These are phyloP conservation scores for Starmera caribaea DNA, from an alignment of 805 yeast species.

Conservation along the genomic window DNA sequence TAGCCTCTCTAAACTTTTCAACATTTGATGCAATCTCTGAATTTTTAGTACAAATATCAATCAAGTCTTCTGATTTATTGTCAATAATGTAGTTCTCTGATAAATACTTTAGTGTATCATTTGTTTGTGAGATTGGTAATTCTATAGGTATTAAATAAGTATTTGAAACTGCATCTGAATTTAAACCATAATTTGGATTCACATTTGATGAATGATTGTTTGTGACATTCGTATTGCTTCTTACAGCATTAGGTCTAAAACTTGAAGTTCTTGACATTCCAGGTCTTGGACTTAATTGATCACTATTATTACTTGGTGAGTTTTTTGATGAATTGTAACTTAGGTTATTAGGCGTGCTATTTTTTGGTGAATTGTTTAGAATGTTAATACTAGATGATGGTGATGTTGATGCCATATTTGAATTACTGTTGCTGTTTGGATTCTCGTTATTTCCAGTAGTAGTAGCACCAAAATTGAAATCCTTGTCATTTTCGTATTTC, in stretches of 20 bases:
- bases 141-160: conserved; percentile 13
- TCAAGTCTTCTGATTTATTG: conserved; percentile 35
- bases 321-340: background rate
- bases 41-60: conserved; percentile 43
- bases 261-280: conserved; percentile 15
- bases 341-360: background rate
- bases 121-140: conserved; percentile 14
- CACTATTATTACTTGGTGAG: background rate
- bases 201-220: conserved; percentile 3
- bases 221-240: conserved; percentile 6
- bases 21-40: conserved; percentile 46
- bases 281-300: conserved; percentile 13
- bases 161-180: conserved; percentile 6
- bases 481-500: conserved; percentile 28
- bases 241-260: conserved; percentile 9
- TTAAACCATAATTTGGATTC: conserved; percentile 7
- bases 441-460: background rate
- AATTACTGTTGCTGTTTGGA: background rate
- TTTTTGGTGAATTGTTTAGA: background rate
- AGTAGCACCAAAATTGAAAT: background rate
- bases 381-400: conserved; percentile 3
- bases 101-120: conserved; percentile 33
- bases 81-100: conserved; percentile 38
- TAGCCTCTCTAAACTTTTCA: conserved; percentile 43
- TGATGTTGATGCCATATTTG: conserved; percentile 6